Evolutionary conservation across 1,284 basidiomycete species (phyloP).

Genomic region (Bondarzewia mesenterica): DNA sequence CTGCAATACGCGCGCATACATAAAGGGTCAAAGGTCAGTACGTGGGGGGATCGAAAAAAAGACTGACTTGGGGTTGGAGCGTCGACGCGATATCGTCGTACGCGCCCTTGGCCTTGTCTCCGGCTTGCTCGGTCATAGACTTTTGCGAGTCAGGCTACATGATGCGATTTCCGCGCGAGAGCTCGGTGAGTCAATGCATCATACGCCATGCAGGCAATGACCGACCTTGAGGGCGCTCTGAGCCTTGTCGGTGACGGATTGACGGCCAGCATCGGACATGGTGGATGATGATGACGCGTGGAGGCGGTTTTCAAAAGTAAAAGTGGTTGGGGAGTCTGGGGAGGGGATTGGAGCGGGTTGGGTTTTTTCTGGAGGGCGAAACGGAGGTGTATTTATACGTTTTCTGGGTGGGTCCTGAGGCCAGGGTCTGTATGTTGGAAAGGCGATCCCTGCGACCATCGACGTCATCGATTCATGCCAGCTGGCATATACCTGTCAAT

Average conservation of each 20-base stretch:
- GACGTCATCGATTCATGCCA: no score
- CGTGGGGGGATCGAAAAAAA: no score
- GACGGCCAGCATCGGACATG: constrained; percentile 2
- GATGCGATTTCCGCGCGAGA: neutral
- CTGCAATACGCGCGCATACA: constrained; percentile 14
- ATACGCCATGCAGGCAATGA: neutral
- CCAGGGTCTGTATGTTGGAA: no score
- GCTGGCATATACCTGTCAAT: no score
- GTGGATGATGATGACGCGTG: no score
- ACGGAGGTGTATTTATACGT: no score
- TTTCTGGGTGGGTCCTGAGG: no score
- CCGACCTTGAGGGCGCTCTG: neutral
- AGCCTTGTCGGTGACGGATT: neutral
- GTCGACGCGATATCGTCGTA: constrained; percentile 2
- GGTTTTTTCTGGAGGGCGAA: no score
- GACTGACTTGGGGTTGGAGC: constrained; percentile 1
- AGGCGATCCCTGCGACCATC: no score
- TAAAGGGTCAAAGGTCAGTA: neutral
- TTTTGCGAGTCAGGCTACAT: constrained; percentile 2
- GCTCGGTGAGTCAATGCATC: neutral
- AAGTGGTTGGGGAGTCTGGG: no score
- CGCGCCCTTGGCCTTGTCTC: constrained; percentile 2
- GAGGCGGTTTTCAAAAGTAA: no score
- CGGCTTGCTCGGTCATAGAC: constrained; percentile 3
- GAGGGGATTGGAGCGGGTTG: no score